phyloP scores from a whole-genome alignment of 441 rosid genomes.

The Croton laevigatus region DNA sequence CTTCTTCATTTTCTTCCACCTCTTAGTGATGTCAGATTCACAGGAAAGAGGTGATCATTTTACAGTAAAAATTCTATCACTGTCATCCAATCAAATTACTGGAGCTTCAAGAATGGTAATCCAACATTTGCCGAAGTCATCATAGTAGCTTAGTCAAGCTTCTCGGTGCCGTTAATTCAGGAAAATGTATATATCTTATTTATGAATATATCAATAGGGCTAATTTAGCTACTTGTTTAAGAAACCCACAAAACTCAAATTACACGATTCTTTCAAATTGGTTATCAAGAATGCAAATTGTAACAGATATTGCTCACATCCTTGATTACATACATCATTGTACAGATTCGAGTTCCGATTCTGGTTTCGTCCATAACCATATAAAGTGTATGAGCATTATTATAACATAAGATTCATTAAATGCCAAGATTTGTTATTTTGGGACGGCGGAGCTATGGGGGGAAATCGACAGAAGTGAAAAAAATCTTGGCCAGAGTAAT shows the following conservation, averaged over 20 bases:
- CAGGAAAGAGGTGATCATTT: conserved; percentile 51
- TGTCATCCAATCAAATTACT: conserved; percentile 28
- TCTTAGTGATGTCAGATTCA: conserved; percentile 77
- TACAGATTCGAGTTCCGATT: conserved; percentile 47
- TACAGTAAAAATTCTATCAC: conserved; percentile 58
- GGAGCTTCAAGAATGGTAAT: conserved; percentile 49
- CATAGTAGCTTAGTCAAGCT: conserved; percentile 64
- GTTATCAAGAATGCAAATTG: conserved; percentile 72
- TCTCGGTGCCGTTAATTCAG: conserved; percentile 66
- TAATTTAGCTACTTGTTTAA: conserved; percentile 54
- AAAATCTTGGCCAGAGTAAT: conserved; percentile 19
- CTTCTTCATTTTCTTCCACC: conserved; percentile 56
- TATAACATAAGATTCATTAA: conserved; percentile 54
- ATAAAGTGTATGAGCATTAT: conserved; percentile 60
- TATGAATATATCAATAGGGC: conserved; percentile 62
- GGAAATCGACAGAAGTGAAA: conserved; percentile 37
- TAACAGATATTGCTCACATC: conserved; percentile 80
- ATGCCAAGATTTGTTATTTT: conserved; percentile 79
- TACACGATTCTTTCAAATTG: conserved; percentile 69
- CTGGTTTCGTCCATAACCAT: conserved; percentile 65
- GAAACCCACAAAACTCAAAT: conserved; percentile 55
- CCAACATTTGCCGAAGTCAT: conserved; percentile 63
- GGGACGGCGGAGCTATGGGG: conserved; percentile 88
- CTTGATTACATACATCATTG: conserved; percentile 82
- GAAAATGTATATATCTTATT: conserved; percentile 56